Evolutionary conservation across 345 rosid species (phyloP).

Genomic region (Combretum micranthum): DNA sequence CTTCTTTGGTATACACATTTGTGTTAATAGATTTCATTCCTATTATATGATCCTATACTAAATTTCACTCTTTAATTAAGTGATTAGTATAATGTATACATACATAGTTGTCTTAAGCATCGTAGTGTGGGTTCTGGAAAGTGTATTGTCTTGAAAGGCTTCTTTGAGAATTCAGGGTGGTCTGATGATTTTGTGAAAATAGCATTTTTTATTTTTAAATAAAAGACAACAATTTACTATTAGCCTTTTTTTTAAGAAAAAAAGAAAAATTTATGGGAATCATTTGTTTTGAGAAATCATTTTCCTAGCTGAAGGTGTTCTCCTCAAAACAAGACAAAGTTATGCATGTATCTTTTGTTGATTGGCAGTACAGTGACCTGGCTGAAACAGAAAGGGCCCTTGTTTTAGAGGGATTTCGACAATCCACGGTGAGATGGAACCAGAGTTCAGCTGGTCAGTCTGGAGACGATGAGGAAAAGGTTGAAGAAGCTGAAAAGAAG

Average conservation of each 20-base stretch:
- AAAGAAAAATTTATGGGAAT: no score
- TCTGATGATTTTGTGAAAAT: no score
- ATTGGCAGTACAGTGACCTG: conserved; percentile 65
- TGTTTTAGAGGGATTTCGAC: conserved; percentile 54
- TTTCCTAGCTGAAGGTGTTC: neutral
- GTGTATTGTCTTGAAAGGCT: no score
- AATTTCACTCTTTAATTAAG: no score
- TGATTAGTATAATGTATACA: no score
- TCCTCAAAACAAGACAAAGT: neutral
- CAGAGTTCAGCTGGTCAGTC: conserved; percentile 28
- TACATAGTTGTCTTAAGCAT: no score
- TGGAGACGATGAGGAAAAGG: conserved; percentile 27
- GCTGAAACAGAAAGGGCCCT: conserved; percentile 50
- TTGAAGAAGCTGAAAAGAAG: conserved; percentile 33
- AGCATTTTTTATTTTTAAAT: no score
- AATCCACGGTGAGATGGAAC: conserved; percentile 50
- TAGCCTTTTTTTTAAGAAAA: neutral
- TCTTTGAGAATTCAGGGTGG: no score
- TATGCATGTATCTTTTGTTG: neutral
- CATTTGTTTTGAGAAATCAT: neutral
- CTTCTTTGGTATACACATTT: conserved; percentile 41
- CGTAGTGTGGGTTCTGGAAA: no score
- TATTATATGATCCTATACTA: no score
- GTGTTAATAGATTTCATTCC: neutral
- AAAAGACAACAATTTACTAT: no score